Evolutionary conservation across 352 stramenopile genomes (phyloP), one percentile per base, ranked within the genome.

Genomic region (Pythium dissotocum): DNA sequence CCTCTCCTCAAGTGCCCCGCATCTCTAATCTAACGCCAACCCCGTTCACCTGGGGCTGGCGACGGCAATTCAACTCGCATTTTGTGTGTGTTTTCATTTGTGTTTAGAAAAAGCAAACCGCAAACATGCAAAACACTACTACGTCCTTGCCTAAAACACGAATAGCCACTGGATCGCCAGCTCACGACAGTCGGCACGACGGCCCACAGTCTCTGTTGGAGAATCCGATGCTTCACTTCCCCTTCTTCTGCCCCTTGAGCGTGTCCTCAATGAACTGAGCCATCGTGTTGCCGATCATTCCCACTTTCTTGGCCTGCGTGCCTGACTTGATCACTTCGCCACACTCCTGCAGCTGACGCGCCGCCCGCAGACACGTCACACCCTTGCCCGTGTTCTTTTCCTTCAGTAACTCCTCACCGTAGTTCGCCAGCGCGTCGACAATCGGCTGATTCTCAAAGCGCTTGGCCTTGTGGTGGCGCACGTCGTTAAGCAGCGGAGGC

Each of bases 271-370:
- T 77, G 59, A 87, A 89, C 4, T 46, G 24, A 0, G 77, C 83
- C 6, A 94, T 83, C 60, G 87, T 90, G 70, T 85, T 71, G 8
- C 86, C 83, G 35, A 94, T 78, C 56, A 82, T 73, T 5, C 70
- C 80, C 14, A 92, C 57, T 51, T 76, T 75, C 64, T 83, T 88
- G 18, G 78, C 82, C n/a, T 92, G 76, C 40, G 52, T 21, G 1
- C 80, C 77, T 38, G 63, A 86, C 28, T 38, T 87, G 61, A 94
- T 75, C n/a, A 70, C 75, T 61, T 77, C 57, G 12, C 74, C 68
- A 13, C 79, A 80, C 58, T 82, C 61, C 16, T 76, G 71, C 24
- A 94, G 53, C 56, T 87, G 71, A 2, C 77, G 77, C 30, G 86
- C 86, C 8, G 86, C 86, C 18, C 86, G 83, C 49, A 90, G 57